These are phyloP conservation scores for Rubus parviflorus DNA, from an alignment of 306 rosid genomes.

Conservation along the genomic window DNA sequence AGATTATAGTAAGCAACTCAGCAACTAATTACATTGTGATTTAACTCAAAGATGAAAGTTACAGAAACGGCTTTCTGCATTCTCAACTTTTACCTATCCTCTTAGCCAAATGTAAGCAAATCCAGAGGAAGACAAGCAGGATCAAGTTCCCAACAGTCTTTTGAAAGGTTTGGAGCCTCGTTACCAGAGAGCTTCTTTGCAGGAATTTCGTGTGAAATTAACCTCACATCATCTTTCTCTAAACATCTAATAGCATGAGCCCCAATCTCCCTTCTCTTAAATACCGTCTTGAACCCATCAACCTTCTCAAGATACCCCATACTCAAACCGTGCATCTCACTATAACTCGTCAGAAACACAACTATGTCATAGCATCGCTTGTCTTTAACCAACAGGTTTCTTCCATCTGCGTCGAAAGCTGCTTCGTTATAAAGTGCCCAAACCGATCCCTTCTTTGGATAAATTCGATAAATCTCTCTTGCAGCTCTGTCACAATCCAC, in stretches of 20 bases:
- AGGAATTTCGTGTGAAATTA: slow-evolving; percentile 88
- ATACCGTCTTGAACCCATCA: slow-evolving; percentile 74
- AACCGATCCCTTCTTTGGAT: slow-evolving; percentile 88
- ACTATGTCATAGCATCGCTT: slow-evolving; percentile 58
- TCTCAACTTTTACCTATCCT: slow-evolving; percentile 25
- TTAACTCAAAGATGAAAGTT: slow-evolving; percentile 16
- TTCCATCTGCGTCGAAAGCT: slow-evolving; percentile 43
- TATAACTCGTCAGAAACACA: slow-evolving; percentile 66
- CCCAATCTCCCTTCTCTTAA: slow-evolving; percentile 77
- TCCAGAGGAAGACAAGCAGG: slow-evolving; percentile 92
- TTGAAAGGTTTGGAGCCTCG: slow-evolving; percentile 54
- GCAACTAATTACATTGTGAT: neutral
- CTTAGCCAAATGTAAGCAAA: slow-evolving; percentile 46
- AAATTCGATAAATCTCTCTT: slow-evolving; percentile 61
- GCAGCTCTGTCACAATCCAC: slow-evolving; percentile 71
- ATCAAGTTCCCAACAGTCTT: slow-evolving; percentile 92
- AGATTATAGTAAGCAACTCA: neutral
- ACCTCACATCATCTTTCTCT: slow-evolving; percentile 48
- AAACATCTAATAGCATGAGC: slow-evolving; percentile 63
- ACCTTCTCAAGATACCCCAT: slow-evolving; percentile 90
- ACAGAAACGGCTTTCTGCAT: slow-evolving; percentile 4
- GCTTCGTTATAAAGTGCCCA: slow-evolving; percentile 76
- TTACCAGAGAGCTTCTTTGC: slow-evolving; percentile 60
- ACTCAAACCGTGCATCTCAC: slow-evolving; percentile 72
- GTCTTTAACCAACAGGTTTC: slow-evolving; percentile 28